Conservation (phyloP, 2,329 filamentous ascomycete species). For the Ambrosiella xylebori region DNA sequence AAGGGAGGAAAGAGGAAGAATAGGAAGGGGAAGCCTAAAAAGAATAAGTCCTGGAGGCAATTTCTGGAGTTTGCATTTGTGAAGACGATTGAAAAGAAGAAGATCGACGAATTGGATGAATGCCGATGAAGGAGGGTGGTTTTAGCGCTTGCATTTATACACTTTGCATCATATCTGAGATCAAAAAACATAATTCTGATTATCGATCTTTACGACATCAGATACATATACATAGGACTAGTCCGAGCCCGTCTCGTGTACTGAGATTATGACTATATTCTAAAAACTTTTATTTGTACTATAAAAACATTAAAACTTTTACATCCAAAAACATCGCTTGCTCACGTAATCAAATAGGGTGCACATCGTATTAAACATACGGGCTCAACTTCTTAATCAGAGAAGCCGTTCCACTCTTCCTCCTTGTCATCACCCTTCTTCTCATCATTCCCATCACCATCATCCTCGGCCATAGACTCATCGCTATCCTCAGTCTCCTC, state of each 20-base stretch:
- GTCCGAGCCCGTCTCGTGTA: too few species aligned
- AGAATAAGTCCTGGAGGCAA: slow-evolving; percentile 53
- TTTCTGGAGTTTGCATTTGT: slow-evolving; percentile 71
- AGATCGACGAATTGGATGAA: slow-evolving; percentile 34
- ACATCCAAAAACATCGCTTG: not conserved
- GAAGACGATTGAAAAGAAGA: slow-evolving; percentile 46
- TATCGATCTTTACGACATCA: too few species aligned
- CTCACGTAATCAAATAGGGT: not conserved
- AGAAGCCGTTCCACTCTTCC: slow-evolving; percentile 12
- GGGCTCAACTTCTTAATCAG: not conserved
- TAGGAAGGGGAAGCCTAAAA: slow-evolving; percentile 35
- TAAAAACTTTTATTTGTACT: not conserved
- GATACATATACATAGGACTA: too few species aligned
- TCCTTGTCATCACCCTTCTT: slow-evolving; percentile 15
- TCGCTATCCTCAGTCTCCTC: slow-evolving; percentile 33
- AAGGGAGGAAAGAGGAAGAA: slow-evolving; percentile 23
- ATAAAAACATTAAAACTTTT: not conserved
- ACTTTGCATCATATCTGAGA: not conserved
- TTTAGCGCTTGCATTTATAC: not conserved
- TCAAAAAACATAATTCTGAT: not conserved
- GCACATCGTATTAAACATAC: not conserved
- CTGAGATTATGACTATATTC: not conserved
- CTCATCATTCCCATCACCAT: slow-evolving; percentile 20
- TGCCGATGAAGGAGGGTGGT: not conserved
- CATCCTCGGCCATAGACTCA: slow-evolving; percentile 23